Percentiles rank a stretch among this genome's conserved stretches.
Evolutionary conservation across 495 filamentous ascomycete genomes (phyloP).

Genomic region (Recurvomyces mirabilis): DNA sequence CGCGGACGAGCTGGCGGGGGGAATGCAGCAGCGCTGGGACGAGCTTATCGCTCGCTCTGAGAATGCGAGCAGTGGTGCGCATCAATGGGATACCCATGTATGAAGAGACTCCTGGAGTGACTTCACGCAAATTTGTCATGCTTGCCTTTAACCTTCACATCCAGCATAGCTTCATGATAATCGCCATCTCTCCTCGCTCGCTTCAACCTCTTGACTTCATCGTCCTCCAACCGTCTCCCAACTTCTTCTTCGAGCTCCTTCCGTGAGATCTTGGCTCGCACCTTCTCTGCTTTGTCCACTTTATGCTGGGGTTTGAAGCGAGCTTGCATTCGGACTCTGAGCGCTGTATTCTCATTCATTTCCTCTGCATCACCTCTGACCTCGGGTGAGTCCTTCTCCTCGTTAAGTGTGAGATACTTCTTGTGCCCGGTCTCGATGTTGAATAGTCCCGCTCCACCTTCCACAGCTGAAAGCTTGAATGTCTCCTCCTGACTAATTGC

Average conservation of each 20-base stretch:
- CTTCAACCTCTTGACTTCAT: constrained; percentile 75
- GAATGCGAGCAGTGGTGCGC: too few species aligned
- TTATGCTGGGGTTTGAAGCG: constrained; percentile 77
- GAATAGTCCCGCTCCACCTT: constrained; percentile 22
- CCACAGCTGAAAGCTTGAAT: constrained; percentile 37
- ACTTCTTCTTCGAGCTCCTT: constrained; percentile 78
- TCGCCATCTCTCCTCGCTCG: constrained; percentile 74
- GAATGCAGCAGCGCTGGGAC: too few species aligned
- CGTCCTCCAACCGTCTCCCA: constrained; percentile 64
- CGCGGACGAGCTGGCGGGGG: too few species aligned
- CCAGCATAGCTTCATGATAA: constrained; percentile 79
- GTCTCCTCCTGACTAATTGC: constrained; percentile 76
- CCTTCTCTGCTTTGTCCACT: constrained; percentile 67
- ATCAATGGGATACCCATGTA: too few species aligned
- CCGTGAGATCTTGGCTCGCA: constrained; percentile 69
- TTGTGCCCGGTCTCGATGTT: constrained; percentile 22
- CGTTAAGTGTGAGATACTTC: constrained; percentile 30
- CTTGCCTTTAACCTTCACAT: constrained; percentile 87
- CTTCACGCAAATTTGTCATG: constrained; percentile 87
- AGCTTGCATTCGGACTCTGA: constrained; percentile 87
- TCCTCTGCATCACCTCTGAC: constrained; percentile 68
- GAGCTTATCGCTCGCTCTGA: too few species aligned
- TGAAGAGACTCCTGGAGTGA: too few species aligned
- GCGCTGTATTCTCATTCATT: constrained; percentile 60
- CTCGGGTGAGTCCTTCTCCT: constrained; percentile 36